phyloP scores from a whole-genome alignment of 208 protist species.

The Leishmania major region DNA sequence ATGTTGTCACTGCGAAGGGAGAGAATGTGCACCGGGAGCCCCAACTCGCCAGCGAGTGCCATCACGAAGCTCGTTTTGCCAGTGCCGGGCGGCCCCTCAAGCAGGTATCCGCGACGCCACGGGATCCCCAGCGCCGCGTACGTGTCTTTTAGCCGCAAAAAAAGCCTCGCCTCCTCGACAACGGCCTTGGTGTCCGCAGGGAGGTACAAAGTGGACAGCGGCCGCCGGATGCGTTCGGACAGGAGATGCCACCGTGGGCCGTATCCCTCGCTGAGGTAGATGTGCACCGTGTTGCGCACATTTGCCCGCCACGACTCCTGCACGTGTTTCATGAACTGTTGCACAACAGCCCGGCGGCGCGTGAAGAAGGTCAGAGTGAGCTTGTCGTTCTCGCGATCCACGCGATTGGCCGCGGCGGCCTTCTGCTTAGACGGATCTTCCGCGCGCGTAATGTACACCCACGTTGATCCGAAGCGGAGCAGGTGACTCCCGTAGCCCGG shows the following conservation, averaged over 20 bases:
- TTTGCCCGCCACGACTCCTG: slow-evolving; percentile 54
- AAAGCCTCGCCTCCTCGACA: slow-evolving; percentile 80
- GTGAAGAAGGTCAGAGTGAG: slow-evolving; percentile 76
- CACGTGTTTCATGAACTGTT: slow-evolving; percentile 62
- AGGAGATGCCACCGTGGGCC: slow-evolving; percentile 68
- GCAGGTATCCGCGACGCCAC: slow-evolving; percentile 94
- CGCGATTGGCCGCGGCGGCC: slow-evolving; percentile 25
- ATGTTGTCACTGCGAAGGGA: slow-evolving; percentile 80
- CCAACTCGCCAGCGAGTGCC: slow-evolving; percentile 91
- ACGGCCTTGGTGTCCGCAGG: slow-evolving; percentile 51
- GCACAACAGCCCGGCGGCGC: slow-evolving; percentile 53
- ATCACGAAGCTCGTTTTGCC: slow-evolving; percentile 95
- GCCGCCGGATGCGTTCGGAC: slow-evolving; percentile 60
- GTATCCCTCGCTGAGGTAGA: slow-evolving; percentile 69
- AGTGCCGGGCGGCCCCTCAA: slow-evolving; percentile 94
- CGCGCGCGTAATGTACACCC: slow-evolving; percentile 71
- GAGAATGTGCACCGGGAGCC: slow-evolving; percentile 91
- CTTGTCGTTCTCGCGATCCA: slow-evolving; percentile 81
- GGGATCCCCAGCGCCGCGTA: slow-evolving; percentile 93
- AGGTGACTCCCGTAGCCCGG: slow-evolving; percentile 86
- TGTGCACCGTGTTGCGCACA: slow-evolving; percentile 56
- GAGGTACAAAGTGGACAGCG: slow-evolving; percentile 77
- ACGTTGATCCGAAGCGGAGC: slow-evolving; percentile 55
- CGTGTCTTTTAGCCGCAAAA: slow-evolving; percentile 74
- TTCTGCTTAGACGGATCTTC: slow-evolving; percentile 77